Evolutionary conservation across 2,329 filamentous ascomycete genomes (phyloP).

Genomic region (Ceratocystiopsis sp.): DNA sequence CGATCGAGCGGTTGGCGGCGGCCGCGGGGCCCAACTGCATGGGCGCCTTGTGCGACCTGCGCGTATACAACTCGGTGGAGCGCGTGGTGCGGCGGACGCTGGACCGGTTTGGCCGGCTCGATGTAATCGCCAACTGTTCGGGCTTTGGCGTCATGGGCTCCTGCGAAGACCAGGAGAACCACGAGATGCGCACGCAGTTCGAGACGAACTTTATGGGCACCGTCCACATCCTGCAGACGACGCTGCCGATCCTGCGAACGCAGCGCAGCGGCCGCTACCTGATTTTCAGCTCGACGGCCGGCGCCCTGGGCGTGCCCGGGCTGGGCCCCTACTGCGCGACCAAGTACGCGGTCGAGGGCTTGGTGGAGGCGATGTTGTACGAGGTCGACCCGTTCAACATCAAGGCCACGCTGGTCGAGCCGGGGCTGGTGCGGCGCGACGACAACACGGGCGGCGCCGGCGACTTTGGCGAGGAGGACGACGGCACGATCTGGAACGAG

Average conservation of each 20-base stretch:
- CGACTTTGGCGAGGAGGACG: neutral
- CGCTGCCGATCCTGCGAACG: slow-evolving; percentile 70
- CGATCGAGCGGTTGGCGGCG: slow-evolving; percentile 52
- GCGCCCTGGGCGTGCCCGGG: slow-evolving; percentile 83
- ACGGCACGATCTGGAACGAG: slow-evolving; percentile 21
- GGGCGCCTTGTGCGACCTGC: slow-evolving; percentile 77
- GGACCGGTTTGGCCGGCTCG: slow-evolving; percentile 60
- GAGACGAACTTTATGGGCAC: slow-evolving; percentile 97
- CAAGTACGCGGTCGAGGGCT: slow-evolving; percentile 89
- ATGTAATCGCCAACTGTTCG: slow-evolving; percentile 84
- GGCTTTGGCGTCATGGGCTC: slow-evolving; percentile 91
- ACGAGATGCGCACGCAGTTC: slow-evolving; percentile 89
- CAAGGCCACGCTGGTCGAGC: slow-evolving; percentile 84
- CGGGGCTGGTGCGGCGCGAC: slow-evolving; percentile 73
- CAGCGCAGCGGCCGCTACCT: slow-evolving; percentile 62
- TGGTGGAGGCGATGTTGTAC: slow-evolving; percentile 94
- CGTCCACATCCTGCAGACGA: slow-evolving; percentile 79
- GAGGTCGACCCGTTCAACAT: slow-evolving; percentile 85
- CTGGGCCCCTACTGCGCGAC: slow-evolving; percentile 90
- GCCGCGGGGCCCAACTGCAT: slow-evolving; percentile 39
- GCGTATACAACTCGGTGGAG: slow-evolving; percentile 61
- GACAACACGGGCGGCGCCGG: slow-evolving; percentile 27
- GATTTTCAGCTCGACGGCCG: slow-evolving; percentile 86
- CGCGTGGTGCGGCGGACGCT: slow-evolving; percentile 54
- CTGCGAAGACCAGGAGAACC: slow-evolving; percentile 92